These are phyloP conservation scores for Chenopodium formosanum DNA, from an alignment of 148 eudicot genomes.

Conservation along the genomic window DNA sequence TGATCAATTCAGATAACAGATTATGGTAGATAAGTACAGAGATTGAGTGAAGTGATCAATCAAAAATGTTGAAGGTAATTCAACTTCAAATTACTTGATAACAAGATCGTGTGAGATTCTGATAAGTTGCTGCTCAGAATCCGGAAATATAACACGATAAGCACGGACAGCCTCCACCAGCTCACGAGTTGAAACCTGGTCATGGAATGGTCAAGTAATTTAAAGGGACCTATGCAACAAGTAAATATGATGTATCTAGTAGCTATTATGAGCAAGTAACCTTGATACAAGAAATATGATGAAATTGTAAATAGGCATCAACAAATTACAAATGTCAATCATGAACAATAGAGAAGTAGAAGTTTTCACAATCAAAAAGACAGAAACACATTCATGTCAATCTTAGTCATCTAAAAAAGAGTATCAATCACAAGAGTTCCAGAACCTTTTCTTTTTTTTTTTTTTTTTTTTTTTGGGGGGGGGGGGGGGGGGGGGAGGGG, in stretches of 20 bases:
- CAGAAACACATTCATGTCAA: neutral
- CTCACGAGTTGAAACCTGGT: conserved; percentile 72
- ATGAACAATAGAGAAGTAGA: neutral
- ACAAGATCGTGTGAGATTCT: conserved; percentile 68
- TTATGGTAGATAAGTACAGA: neutral
- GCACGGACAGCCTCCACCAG: conserved; percentile 95
- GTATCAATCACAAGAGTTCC: neutral
- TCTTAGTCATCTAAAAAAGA: neutral
- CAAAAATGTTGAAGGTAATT: conserved; percentile 4
- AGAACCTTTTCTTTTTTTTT: neutral
- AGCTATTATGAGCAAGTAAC: neutral
- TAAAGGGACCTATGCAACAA: neutral
- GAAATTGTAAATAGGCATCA: neutral
- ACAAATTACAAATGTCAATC: conserved; percentile 1
- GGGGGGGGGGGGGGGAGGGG: too few relatives aligned
- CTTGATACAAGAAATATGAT: neutral
- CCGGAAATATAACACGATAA: conserved; percentile 80
- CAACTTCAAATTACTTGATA: conserved; percentile 48
- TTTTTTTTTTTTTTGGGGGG: too few relatives aligned
- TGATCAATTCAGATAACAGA: conserved; percentile 9
- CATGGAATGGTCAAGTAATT: conserved; percentile 22
- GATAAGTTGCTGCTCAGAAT: conserved; percentile 75
- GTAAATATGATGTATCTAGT: neutral
- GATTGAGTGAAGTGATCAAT: conserved; percentile 11
- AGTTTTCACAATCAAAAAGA: neutral